Conservation (phyloP, 2,329 filamentous ascomycete species). For the Pseudogymnoascus sp. region DNA sequence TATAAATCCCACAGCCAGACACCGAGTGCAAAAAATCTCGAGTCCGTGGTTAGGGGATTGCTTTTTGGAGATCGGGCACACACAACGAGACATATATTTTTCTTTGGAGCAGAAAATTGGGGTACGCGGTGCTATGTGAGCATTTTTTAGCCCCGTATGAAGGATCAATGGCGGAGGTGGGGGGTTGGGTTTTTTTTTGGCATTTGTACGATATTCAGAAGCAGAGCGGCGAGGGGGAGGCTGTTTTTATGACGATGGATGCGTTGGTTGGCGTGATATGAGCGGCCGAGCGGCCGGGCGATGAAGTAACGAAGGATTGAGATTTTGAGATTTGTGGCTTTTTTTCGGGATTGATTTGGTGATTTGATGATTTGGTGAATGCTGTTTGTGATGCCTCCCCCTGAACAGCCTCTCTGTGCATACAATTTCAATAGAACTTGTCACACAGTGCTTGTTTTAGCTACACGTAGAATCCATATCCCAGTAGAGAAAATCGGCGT, state of each 20-base stretch:
- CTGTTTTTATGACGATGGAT: not conserved
- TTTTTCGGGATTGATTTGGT: not conserved
- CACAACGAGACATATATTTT: not conserved
- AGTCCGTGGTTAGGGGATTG: not conserved
- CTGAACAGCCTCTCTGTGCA: not conserved
- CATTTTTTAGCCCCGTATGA: not conserved
- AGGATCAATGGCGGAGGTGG: not conserved
- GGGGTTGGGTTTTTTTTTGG: not conserved
- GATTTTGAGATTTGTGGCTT: not conserved
- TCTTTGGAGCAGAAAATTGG: not conserved
- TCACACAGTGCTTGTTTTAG: not conserved
- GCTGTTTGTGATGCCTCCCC: not conserved
- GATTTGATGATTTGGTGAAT: not conserved
- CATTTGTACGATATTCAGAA: not conserved
- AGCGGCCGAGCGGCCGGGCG: not conserved
- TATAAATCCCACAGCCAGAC: not conserved
- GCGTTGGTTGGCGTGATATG: not conserved
- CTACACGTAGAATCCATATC: not conserved
- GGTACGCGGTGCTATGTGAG: not conserved
- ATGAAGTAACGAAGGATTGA: slow-evolving; percentile 1
- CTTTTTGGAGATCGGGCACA: not conserved
- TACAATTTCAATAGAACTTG: not conserved
- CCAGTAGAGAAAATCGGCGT: not conserved
- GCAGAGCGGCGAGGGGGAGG: not conserved
- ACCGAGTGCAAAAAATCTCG: not conserved